Conservation (phyloP, 2,329 filamentous ascomycete species). For the Eurotiales sp. region DNA sequence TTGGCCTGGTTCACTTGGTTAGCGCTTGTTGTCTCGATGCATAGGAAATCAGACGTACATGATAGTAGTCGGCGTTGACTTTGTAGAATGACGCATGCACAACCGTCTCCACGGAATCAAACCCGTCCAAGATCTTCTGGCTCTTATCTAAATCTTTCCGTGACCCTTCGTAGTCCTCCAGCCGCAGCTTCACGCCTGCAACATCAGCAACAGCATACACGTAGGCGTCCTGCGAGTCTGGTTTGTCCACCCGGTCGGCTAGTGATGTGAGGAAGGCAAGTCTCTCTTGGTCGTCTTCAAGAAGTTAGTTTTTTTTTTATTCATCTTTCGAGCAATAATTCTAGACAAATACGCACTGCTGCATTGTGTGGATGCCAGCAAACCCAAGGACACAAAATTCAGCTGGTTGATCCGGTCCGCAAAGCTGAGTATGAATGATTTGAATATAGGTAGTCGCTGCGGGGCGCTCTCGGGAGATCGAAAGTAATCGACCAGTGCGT, state of each 20-base stretch:
- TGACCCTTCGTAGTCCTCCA: constrained; percentile 76
- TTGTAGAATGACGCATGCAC: constrained; percentile 97
- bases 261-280: constrained; percentile 80
- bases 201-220: constrained; percentile 91
- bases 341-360: constrained; percentile 27
- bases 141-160: constrained; percentile 82
- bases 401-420: constrained; percentile 99
- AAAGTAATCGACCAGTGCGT: constrained; percentile 85
- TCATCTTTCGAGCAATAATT: too few relatives aligned
- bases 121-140: constrained; percentile 81
- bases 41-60: constrained; percentile 46
- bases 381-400: constrained; percentile 86
- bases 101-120: constrained; percentile 91
- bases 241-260: constrained; percentile 83
- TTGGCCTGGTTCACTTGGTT: constrained; percentile 53
- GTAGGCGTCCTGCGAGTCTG: constrained; percentile 89
- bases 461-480: constrained; percentile 72
- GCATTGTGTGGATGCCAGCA: constrained; percentile 83
- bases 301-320: too few relatives aligned
- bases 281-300: constrained; percentile 76
- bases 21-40: background rate
- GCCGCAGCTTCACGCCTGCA: constrained; percentile 77
- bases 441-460: constrained; percentile 86
- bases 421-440: constrained; percentile 91
- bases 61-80: constrained; percentile 91